Evolutionary conservation across 129 eudicot species (phyloP), one percentile per base, ranked within the genome.

Genomic region (Tagetes patula): DNA sequence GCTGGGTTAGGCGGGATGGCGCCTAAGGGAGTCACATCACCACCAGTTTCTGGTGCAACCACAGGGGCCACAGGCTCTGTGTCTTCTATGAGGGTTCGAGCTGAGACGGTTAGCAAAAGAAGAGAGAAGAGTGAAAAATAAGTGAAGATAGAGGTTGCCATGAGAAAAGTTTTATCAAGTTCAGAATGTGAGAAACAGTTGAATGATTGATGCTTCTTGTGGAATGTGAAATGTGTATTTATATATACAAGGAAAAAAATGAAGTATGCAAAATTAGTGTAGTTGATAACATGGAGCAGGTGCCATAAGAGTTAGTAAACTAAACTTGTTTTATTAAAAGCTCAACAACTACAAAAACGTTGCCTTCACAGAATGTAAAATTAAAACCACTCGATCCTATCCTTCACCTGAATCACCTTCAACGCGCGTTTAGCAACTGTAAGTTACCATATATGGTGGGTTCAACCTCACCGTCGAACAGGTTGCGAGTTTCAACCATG

Each of bases 1-100:
- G 83, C 56, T 32, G 78, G 72, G 54, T 67, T 59, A 50, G 84
- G 87, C 13, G 84, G 78, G 61, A 76, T 70, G 52, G 81, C 81
- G 6, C 71, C 76, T 40, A 74, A 67, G 66, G 86, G 80, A 8
- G 70, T 76, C 11, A 59, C 65, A 0, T 66, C 59, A 4, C 34
- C 72, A 3, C 41, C 77, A 1, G 65, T 65, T 30, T 67, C 73
- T 0, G 81, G 62, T 59, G 88, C 73, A 27, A 67, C 45, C 67
- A 65, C 67, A 3, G 84, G 80, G 80, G 64, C 58, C 6, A 61
- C 55, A 2, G 76, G 56, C 1, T 48, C 58, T 9, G 80, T 69
- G 53, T 79, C 84, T 30, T 78, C 82, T 0, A 47, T 77, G 39
- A 82, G 84, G 53, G 65, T 68, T 76, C 84, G 76, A 52, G 74